These are phyloP conservation scores for Tetrastigma voinierianum DNA, from an alignment of 164 flowering plant species.

Conservation along the genomic window DNA sequence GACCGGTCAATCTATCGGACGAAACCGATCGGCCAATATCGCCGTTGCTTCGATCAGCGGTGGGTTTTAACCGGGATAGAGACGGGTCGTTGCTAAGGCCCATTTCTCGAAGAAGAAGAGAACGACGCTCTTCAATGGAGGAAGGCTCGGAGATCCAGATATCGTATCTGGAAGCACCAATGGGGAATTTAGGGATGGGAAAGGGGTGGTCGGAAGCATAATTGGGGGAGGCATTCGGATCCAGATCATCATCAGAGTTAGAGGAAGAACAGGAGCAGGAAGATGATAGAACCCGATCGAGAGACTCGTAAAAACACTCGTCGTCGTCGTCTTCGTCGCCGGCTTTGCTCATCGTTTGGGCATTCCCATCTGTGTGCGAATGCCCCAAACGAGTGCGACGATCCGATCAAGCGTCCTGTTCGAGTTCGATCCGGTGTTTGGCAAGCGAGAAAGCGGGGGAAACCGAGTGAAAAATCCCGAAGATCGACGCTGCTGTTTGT, in stretches of 20 bases:
- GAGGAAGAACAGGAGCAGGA: slow-evolving; percentile 51
- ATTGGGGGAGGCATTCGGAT: slow-evolving; percentile 20
- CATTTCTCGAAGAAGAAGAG: slow-evolving; percentile 64
- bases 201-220: slow-evolving; percentile 9
- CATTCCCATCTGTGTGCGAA: slow-evolving; percentile 39
- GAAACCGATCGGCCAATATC: slow-evolving; percentile 38
- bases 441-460: neutral
- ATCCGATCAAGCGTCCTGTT: slow-evolving; percentile 8
- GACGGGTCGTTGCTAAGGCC: slow-evolving; percentile 65
- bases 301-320: slow-evolving; percentile 76
- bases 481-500: too few species aligned
- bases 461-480: neutral
- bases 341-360: slow-evolving; percentile 47
- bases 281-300: slow-evolving; percentile 80
- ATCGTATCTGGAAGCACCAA: slow-evolving; percentile 59
- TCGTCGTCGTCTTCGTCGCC: slow-evolving; percentile 43
- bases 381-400: slow-evolving; percentile 11
- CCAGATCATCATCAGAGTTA: slow-evolving; percentile 43
- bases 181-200: slow-evolving; percentile 40
- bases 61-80: slow-evolving; percentile 37
- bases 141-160: slow-evolving; percentile 84
- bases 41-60: neutral
- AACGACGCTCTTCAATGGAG: slow-evolving; percentile 81
- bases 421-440: neutral
- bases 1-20: slow-evolving; percentile 25